Conservation (phyloP, 2,329 filamentous ascomycete genomes). For the Aspergillus piperis region DNA sequence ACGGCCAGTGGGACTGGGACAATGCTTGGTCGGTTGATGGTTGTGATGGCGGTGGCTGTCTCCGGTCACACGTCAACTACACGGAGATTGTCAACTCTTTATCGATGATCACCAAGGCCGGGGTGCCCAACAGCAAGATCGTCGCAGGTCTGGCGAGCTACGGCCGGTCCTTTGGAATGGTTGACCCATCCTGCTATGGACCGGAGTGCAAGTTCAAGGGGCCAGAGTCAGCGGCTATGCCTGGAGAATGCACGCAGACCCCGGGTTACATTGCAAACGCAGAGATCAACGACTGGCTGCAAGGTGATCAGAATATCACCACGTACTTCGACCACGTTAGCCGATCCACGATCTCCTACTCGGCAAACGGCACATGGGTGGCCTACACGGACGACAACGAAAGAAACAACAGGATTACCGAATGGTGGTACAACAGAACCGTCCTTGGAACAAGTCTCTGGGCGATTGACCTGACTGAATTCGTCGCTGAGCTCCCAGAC, state of each 20-base stretch:
- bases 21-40: no score
- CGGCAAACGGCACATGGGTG: no score
- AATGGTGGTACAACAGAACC: no score
- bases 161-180: constrained; percentile 37
- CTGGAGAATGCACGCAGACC: constrained; percentile 30
- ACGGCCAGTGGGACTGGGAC: constrained; percentile 30
- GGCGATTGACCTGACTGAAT: no score
- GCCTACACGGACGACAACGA: no score
- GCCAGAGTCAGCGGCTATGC: constrained; percentile 26
- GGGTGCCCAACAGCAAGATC: constrained; percentile 26
- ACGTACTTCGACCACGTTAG: no score
- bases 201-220: constrained; percentile 37
- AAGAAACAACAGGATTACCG: no score
- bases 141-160: constrained; percentile 36
- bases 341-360: no score
- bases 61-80: constrained; percentile 43
- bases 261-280: not conserved
- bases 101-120: constrained; percentile 27
- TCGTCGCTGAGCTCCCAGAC: no score
- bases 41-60: constrained; percentile 26
- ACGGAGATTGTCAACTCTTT: constrained; percentile 40
- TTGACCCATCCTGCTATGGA: constrained; percentile 28
- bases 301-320: no score
- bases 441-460: no score
- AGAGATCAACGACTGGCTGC: not conserved